Base-by-base conservation (phyloP, 352 stramenopile genomes). In the Pythium aquatile region DNA sequence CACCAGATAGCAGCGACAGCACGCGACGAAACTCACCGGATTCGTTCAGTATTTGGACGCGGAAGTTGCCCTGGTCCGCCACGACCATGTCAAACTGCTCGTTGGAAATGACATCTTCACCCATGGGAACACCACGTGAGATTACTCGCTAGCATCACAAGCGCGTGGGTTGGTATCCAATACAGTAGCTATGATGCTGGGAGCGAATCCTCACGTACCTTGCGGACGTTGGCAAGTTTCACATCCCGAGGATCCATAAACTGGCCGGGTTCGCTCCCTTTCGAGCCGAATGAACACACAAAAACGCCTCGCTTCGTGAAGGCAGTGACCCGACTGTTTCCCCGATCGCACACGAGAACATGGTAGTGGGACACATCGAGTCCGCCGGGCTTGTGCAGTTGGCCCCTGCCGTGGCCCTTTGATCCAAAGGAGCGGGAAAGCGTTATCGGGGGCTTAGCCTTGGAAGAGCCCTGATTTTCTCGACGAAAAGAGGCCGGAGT, bases 41-140 rank as follows among this genome's bases (percentile, higher is more conserved):
- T 48, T 91, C 81, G 20, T 79, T 84, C 10, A 93, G 64, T n/a
- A 93, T 73, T 61, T 91, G 83, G 7, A 93, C 72, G 5, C 79
- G 77, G 54, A 83, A 89, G 57, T 88, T 89, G 35, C 83, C 83
- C 24, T 74, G 63, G 29, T 92, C 83, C 6, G 83, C 83, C 13
- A 87, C 73, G 24, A 90, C 69, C 28, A 83, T 74, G 20, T 91
- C 80, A 54, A 93, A 93, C 30, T 88, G 77, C 48, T 93, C 83
- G 37, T 77, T 91, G 16, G 76, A 72, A 44, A 90, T 66, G 1
- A 55, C 63, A 13, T 64, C 74, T 10, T 70, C 73, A 51, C 77
- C 65, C n/a, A 48, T 17, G 16, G 54, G 46, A 20, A 85, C 13
- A 0, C 76, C 79, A n/a, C 82, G 67, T 13, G 66, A 73, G 8